phyloP scores from a whole-genome alignment of 495 filamentous ascomycete genomes.

The Hyaloscypha hepaticicola region DNA sequence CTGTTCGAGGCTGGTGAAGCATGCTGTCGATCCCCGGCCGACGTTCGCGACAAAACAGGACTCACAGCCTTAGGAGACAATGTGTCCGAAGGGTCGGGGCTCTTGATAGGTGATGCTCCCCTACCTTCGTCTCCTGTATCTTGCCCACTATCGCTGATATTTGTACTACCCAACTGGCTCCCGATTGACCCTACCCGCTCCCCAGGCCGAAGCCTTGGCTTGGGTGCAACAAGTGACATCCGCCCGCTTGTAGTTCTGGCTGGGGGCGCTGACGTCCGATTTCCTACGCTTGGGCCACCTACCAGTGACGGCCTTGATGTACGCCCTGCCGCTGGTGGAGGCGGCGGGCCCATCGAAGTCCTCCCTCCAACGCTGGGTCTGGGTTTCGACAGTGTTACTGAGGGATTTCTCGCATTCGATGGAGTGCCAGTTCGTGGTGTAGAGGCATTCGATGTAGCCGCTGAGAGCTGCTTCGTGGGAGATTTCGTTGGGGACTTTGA shows the following conservation, averaged over 20 bases:
- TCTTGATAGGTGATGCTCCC: conserved; percentile 28
- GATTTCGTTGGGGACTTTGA: conserved; percentile 75
- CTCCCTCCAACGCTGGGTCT: conserved; percentile 52
- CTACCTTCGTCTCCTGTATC: conserved; percentile 33
- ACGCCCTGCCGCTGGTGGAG: conserved; percentile 21
- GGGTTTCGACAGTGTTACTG: conserved; percentile 45
- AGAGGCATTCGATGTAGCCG: conserved; percentile 52
- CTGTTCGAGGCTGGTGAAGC: conserved; percentile 39
- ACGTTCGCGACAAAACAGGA: conserved; percentile 43
- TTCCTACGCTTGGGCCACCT: conserved; percentile 23
- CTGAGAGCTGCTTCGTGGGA: conserved; percentile 73
- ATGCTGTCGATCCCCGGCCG: conserved; percentile 44
- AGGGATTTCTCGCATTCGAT: conserved; percentile 44
- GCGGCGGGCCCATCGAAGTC: conserved; percentile 68
- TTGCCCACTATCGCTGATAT: conserved; percentile 37
- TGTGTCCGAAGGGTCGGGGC: conserved; percentile 39
- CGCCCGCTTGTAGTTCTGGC: conserved; percentile 40
- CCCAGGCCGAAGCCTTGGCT: conserved; percentile 35
- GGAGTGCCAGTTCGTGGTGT: conserved; percentile 62
- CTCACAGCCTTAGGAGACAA: conserved; percentile 46
- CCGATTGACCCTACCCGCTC: conserved; percentile 43
- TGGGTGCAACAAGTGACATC: conserved; percentile 32
- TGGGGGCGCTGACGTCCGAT: conserved; percentile 18
- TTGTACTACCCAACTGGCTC: conserved; percentile 29
- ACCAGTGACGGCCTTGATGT: conserved; percentile 32